Percentiles rank a stretch among this genome's conserved stretches.
These are phyloP conservation scores for Amborella trichopoda DNA, from an alignment of 164 flowering plant species.

Conservation along the genomic window DNA sequence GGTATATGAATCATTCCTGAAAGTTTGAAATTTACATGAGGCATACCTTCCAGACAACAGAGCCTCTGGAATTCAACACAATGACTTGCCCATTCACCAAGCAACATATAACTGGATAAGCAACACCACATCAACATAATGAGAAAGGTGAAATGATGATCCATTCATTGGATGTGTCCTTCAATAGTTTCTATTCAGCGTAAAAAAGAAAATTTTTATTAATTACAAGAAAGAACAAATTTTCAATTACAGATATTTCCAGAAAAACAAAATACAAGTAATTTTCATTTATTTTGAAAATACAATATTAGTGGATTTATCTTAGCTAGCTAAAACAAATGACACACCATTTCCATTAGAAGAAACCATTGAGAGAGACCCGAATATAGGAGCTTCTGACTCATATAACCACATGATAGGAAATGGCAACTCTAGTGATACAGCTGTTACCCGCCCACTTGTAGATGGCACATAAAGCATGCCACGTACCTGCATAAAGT, in stretches of 20 bases:
- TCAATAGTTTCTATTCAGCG: too few relatives aligned
- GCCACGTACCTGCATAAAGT: slow-evolving; percentile 26
- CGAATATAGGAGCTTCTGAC: slow-evolving; percentile 72
- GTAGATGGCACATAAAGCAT: slow-evolving; percentile 78
- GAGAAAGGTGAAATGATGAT: slow-evolving; percentile 1
- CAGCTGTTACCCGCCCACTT: slow-evolving; percentile 61
- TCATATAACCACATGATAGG: slow-evolving; percentile 46
- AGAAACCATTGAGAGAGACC: slow-evolving; percentile 47
- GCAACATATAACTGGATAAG: slow-evolving; percentile 74
- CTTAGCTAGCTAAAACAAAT: too few relatives aligned
- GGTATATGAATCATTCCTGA: too few relatives aligned
- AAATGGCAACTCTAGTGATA: slow-evolving; percentile 48
- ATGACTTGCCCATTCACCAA: slow-evolving; percentile 72
- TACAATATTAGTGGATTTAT: too few relatives aligned
- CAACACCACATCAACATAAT: not conserved
- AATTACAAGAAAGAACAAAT: too few relatives aligned
- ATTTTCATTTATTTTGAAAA: too few relatives aligned
- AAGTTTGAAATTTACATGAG: too few relatives aligned
- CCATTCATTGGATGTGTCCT: too few relatives aligned
- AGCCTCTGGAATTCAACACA: slow-evolving; percentile 43
- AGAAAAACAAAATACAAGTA: too few relatives aligned
- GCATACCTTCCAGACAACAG: slow-evolving; percentile 65
- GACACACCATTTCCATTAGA: slow-evolving; percentile 40
- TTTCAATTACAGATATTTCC: too few relatives aligned
- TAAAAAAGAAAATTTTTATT: too few relatives aligned